Percentiles rank a stretch among this genome's conserved stretches.
Conservation (phyloP, 192 early-diverging fungal genomes). For the Neocallimastix lanati region DNA sequence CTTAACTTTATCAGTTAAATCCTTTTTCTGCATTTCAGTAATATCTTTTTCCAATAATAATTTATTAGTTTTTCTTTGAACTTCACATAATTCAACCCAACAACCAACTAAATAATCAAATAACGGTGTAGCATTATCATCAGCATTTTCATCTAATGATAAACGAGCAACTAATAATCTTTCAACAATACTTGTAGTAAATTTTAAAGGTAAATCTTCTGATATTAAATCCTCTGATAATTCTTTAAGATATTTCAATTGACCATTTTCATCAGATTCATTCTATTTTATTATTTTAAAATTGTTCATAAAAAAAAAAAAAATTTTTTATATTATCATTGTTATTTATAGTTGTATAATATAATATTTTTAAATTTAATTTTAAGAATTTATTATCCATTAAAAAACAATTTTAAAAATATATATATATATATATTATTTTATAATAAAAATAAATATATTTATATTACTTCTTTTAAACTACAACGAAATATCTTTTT, state of each 20-base stretch:
- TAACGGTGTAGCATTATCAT: conserved; percentile 12
- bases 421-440: too few species aligned
- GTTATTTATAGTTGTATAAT: too few species aligned
- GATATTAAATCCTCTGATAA: neutral
- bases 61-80: neutral
- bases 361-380: too few species aligned
- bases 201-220: conserved; percentile 9
- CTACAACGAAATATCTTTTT: neutral
- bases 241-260: neutral
- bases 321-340: too few species aligned
- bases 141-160: conserved; percentile 29
- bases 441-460: too few species aligned
- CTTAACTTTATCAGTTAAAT: conserved; percentile 1
- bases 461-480: neutral
- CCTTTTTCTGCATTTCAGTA: conserved; percentile 7
- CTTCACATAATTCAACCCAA: conserved; percentile 29
- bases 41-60: conserved; percentile 28
- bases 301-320: too few species aligned
- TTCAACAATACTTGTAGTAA: conserved; percentile 35
- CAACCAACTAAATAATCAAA: conserved; percentile 49
- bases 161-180: conserved; percentile 51
- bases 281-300: neutral
- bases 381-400: too few species aligned
- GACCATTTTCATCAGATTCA: neutral
- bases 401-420: too few species aligned